Conservation (phyloP, 2,329 filamentous ascomycete species). For the Beauveria brongniartii region DNA sequence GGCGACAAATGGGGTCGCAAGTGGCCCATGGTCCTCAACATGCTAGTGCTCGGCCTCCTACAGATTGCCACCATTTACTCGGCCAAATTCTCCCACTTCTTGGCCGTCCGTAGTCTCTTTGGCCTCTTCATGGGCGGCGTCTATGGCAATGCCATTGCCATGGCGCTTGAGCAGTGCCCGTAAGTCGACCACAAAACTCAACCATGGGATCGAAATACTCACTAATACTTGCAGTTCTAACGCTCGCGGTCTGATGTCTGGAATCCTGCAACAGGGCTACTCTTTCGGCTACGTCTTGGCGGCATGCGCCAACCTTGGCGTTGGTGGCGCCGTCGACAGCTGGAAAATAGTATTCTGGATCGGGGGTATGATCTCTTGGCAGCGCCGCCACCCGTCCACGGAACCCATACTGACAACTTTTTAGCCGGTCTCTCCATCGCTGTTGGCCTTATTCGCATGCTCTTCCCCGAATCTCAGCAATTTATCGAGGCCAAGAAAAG, state of each 20-base stretch:
- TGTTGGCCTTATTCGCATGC: constrained; percentile 58
- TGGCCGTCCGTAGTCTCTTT: constrained; percentile 66
- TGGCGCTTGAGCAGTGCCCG: constrained; percentile 68
- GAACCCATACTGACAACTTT: neutral
- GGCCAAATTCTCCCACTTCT: constrained; percentile 61
- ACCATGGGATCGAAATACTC: neutral
- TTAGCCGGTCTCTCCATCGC: constrained; percentile 56
- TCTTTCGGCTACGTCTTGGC: constrained; percentile 74
- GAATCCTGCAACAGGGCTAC: constrained; percentile 76
- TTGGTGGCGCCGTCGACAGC: constrained; percentile 52
- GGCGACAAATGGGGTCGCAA: constrained; percentile 76
- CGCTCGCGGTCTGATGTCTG: constrained; percentile 71
- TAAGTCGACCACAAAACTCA: constrained; percentile 26
- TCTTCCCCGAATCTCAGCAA: constrained; percentile 67
- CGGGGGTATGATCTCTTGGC: constrained; percentile 31
- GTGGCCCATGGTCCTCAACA: constrained; percentile 76
- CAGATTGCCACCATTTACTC: constrained; percentile 74
- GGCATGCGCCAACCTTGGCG: constrained; percentile 65
- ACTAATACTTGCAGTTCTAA: constrained; percentile 35
- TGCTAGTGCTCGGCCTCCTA: constrained; percentile 59
- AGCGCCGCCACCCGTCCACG: neutral
- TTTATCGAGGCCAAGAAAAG: constrained; percentile 62
- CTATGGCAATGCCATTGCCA: constrained; percentile 70
- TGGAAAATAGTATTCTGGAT: constrained; percentile 77
- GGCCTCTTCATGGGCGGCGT: constrained; percentile 77